Base-by-base conservation (phyloP, 2,329 filamentous ascomycete species). In the Magnaporthiopsis rhizophila region DNA sequence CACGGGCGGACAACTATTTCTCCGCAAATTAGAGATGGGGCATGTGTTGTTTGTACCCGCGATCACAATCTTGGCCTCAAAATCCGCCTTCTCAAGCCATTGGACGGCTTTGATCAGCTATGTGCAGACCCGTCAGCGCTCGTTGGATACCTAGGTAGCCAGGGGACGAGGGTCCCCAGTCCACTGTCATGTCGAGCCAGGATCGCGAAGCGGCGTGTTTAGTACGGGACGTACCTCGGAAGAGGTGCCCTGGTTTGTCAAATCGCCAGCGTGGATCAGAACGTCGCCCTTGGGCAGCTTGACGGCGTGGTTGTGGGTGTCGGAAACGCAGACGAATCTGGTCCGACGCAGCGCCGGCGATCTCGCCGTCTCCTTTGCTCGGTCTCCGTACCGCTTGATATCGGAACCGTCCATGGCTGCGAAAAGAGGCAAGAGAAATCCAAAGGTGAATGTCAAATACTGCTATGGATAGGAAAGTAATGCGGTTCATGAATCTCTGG, bases 201-300 rank as follows among this genome's bases (percentile, higher is more conserved):
- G 38, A 7, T 45, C 38, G 15, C 15, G 15, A 45, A 5, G 2
- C 15, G 38, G 15, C 38, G 38, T 12, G 11, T 36, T 12, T 30
- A 7, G 30, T 45, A 13, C 6, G 38, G 15, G 38, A 45, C 38
- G 15, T 69, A 81, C 81, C 75, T 87, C 85, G 8, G 77, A 78
- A 67, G 78, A 78, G 67, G 78, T 87, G 21, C 90, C 90, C 71
- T 89, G 86, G 72, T 91, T 92, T 3, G 89, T 91, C 68, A 93
- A 74, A 72, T 93, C 90, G 8, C 90, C 89, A 1, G 89, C 89
- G 71, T 92, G 89, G 62, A 92, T 86, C 45, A 93, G 79, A 11
- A 93, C 84, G 72, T 93, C 89, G 57, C 89, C 90, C 28, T 81
- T 81, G 0, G 90, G 89, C 1, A 92, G 80, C 69, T 85, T 87